These are phyloP conservation scores for Schwanniomyces yamadae DNA, from an alignment of 805 yeast species.

Conservation along the genomic window DNA sequence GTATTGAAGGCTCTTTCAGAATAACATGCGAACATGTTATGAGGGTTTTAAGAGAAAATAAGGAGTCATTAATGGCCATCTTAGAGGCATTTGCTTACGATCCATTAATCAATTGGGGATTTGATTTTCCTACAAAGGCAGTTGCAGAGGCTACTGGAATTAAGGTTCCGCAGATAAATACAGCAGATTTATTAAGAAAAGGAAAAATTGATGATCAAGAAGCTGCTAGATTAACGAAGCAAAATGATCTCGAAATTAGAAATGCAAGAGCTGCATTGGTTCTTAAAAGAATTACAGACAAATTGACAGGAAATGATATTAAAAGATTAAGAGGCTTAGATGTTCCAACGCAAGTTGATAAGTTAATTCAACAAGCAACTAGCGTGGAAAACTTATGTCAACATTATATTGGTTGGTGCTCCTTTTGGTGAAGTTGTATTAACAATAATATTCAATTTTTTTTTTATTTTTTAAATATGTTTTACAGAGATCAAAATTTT, in stretches of 20 bases:
- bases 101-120: conserved; percentile 98
- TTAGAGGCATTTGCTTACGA: conserved; percentile 98
- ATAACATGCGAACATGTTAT: conserved; percentile 96
- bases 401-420: conserved; percentile 98
- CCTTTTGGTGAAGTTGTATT: conserved; percentile 70
- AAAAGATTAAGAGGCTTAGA: conserved; percentile 65
- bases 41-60: conserved; percentile 89
- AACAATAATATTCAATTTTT: neutral
- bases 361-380: conserved; percentile 92
- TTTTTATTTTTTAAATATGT: too few relatives aligned
- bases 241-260: conserved; percentile 70
- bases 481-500: neutral
- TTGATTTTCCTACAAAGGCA: conserved; percentile 83
- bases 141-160: conserved; percentile 74
- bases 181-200: conserved; percentile 65
- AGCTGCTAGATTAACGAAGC: conserved; percentile 65
- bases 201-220: conserved; percentile 79
- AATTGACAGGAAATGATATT: conserved; percentile 92
- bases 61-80: conserved; percentile 96
- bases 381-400: conserved; percentile 94
- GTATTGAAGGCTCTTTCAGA: conserved; percentile 95
- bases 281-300: conserved; percentile 84
- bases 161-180: conserved; percentile 62
- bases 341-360: conserved; percentile 89
- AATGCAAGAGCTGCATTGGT: conserved; percentile 91